Conservation (phyloP, 306 rosid genomes). For the Datisca glomerata region DNA sequence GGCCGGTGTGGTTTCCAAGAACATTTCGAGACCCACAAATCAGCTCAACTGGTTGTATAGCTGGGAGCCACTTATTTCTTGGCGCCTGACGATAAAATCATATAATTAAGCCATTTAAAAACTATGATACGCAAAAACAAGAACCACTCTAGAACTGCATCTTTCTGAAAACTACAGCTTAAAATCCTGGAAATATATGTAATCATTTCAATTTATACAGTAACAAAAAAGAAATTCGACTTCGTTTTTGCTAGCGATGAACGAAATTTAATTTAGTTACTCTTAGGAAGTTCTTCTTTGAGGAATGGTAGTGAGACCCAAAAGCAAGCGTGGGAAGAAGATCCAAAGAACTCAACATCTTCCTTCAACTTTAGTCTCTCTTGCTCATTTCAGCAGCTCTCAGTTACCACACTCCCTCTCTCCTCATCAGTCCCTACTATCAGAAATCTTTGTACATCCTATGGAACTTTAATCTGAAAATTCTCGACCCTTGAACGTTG, state of each 20-base stretch:
- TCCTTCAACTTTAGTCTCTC: constrained; percentile 4
- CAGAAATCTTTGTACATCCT: neutral
- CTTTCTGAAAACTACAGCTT: too few species aligned
- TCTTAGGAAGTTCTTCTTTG: neutral
- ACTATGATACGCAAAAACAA: too few species aligned
- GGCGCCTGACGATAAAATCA: constrained; percentile 19
- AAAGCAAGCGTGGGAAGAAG: constrained; percentile 17
- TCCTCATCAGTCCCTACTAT: neutral
- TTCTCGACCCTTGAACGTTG: constrained; percentile 13
- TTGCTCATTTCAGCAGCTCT: neutral
- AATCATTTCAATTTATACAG: too few species aligned
- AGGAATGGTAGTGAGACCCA: constrained; percentile 8
- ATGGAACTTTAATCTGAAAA: neutral
- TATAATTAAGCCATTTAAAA: neutral
- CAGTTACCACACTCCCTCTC: neutral
- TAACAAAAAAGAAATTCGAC: too few species aligned
- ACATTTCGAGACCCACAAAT: constrained; percentile 20
- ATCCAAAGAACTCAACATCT: constrained; percentile 25
- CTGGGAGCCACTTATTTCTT: constrained; percentile 20
- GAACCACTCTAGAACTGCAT: too few species aligned
- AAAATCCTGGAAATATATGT: too few species aligned
- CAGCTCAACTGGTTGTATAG: constrained; percentile 15
- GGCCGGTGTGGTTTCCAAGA: constrained; percentile 16
- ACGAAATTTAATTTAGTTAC: too few species aligned
- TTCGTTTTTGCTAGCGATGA: too few species aligned